Percentiles rank a stretch among this genome's conserved stretches.
phyloP scores from a whole-genome alignment of 768 basidiomycete species.

The Amanita inopinata region DNA sequence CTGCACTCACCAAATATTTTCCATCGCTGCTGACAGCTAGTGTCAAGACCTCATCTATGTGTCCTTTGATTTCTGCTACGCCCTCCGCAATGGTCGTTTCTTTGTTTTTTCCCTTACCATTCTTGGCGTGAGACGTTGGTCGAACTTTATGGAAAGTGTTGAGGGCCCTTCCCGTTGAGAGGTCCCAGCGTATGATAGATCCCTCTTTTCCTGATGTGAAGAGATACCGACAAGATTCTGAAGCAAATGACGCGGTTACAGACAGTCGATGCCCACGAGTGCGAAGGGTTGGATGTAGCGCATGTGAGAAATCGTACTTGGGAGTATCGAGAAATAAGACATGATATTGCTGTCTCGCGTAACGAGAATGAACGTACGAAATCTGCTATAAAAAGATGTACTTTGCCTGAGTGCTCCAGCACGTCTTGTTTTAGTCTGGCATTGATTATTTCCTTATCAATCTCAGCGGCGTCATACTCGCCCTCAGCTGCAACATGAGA shows the following conservation, averaged over 20 bases:
- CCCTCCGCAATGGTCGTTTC: too few relatives aligned
- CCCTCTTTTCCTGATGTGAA: constrained; percentile 92
- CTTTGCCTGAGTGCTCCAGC: constrained; percentile 78
- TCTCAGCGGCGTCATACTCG: constrained; percentile 91
- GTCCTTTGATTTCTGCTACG: constrained; percentile 63
- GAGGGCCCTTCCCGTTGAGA: constrained; percentile 51
- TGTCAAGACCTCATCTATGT: constrained; percentile 77
- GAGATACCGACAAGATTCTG: constrained; percentile 63
- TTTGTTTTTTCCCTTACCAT: constrained; percentile 43
- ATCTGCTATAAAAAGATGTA: constrained; percentile 75
- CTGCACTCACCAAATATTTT: constrained; percentile 76
- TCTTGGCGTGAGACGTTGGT: constrained; percentile 30
- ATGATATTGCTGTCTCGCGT: background rate
- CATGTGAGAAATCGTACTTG: constrained; percentile 46
- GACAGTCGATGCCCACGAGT: constrained; percentile 70
- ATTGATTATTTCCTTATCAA: constrained; percentile 89
- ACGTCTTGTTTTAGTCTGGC: constrained; percentile 89
- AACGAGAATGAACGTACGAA: constrained; percentile 32
- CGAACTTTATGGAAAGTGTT: constrained; percentile 53
- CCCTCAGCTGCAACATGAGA: constrained; percentile 49
- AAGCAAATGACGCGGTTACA: constrained; percentile 73
- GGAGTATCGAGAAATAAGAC: background rate
- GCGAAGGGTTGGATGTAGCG: constrained; percentile 38
- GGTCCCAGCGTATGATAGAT: constrained; percentile 77
- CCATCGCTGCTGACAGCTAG: constrained; percentile 84